A percentile compares a stretch with the other conserved stretches of the same genome.
Conservation (phyloP, 495 filamentous ascomycete species). For the Penicillium atrosanguineum region DNA sequence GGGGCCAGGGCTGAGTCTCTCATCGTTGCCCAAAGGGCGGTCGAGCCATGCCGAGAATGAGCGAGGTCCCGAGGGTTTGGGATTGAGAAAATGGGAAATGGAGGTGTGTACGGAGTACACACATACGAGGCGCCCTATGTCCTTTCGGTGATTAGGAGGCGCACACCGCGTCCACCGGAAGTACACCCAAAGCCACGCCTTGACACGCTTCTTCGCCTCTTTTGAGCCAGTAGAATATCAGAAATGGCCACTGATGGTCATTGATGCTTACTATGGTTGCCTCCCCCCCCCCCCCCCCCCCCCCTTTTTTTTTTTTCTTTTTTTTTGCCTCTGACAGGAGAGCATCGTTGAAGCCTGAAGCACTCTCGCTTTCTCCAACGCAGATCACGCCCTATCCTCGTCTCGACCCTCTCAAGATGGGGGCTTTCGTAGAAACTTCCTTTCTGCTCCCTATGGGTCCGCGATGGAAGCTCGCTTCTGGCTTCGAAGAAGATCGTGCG, state of each 20-base stretch:
- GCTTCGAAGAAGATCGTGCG: conserved; percentile 17
- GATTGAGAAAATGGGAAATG: not conserved
- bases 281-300: no score
- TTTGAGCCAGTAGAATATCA: not conserved
- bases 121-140: not conserved
- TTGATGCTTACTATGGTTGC: not conserved
- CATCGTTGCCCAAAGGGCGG: conserved; percentile 12
- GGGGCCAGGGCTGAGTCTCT: conserved; percentile 12
- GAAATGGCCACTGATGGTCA: not conserved
- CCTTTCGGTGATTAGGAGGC: not conserved
- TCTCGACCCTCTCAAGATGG: not conserved
- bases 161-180: not conserved
- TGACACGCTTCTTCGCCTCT: not conserved
- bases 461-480: conserved; percentile 22
- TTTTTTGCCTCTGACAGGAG: not conserved
- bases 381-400: not conserved
- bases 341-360: conserved; percentile 1
- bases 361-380: conserved; percentile 1
- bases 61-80: not conserved
- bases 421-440: conserved; percentile 18
- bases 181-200: not conserved
- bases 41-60: conserved; percentile 2
- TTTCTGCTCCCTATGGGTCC: conserved; percentile 8
- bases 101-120: not conserved
- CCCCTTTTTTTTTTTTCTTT: not conserved